Conservation (phyloP, 1,284 basidiomycete genomes). For the Fomitopsis pinicola region DNA sequence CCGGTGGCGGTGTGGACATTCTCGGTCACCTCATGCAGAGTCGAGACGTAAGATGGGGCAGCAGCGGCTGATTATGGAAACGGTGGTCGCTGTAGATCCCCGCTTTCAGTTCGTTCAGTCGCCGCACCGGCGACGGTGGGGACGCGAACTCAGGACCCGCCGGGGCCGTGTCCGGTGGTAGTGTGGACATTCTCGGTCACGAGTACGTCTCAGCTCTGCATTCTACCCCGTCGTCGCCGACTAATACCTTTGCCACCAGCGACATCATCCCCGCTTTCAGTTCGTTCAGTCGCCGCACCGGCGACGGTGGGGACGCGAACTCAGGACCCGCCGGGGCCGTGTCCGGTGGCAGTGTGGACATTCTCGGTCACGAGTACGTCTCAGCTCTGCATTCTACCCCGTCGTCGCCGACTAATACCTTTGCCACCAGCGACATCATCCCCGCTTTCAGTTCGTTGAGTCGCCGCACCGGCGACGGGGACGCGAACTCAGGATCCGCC, state of each 20-base stretch:
- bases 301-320: no score
- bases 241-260: background rate
- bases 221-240: no score
- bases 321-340: constrained; percentile 12
- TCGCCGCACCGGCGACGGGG: constrained; percentile 22
- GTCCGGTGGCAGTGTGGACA: constrained; percentile 9
- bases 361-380: constrained; percentile 2
- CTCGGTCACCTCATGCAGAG: no score
- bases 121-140: constrained; percentile 24
- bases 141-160: constrained; percentile 15
- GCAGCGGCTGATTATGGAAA: no score
- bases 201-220: no score
- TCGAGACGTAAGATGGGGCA: no score
- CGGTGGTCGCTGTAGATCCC: no score
- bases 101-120: constrained; percentile 1
- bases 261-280: background rate
- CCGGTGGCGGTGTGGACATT: no score
- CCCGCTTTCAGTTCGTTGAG: background rate
- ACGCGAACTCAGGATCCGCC: no score
- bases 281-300: constrained; percentile 16
- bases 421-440: background rate
- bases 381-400: no score
- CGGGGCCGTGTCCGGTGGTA: no score
- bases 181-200: no score
- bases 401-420: background rate